Base-by-base conservation (phyloP, 2,329 filamentous ascomycete species). In the Xylariaceae sp. region DNA sequence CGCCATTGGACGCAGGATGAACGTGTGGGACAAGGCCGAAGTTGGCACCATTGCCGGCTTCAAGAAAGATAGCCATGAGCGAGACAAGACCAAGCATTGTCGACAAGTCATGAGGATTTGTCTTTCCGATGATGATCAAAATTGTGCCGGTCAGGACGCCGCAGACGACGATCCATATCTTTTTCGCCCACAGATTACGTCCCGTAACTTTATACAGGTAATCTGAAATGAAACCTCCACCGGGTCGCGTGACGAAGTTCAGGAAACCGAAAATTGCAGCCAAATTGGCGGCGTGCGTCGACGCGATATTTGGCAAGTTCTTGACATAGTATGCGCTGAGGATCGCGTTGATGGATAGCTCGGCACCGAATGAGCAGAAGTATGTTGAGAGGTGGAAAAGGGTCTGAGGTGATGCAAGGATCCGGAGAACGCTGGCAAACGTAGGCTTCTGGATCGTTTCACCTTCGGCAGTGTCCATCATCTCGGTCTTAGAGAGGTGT, bases 21-120 rank as follows among this genome's bases (percentile, higher is more conserved):
- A 95, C 86, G 64, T 96, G 91, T 3, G 90, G 90, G 19, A 96
- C 86, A 6, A 96, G 77, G 0, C 89, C 82, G 68, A 94, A 96
- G 71, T 89, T 94, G 38, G 89, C 84, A 0, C 91, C 91, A 64
- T 96, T 96, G 39, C 84, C 85, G 2, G 87, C 89, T 66, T 95
- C 89, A 39, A 90, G 71, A 72, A 95, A 95, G 65, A 95, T 77
- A 1, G 87, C 89, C 71, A 90, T 78, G 10, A 89, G 78, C 1
- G 85, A 84, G 9, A 95, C 73, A 6, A 96, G 81, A 1, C 87
- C 89, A 48, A 94, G 83, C 76, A 95, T 85, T 2, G 80, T 82
- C 6, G 76, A 69, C 42, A 85, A 67, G 19, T 77, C 63, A 22
- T 83, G 77, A 0, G 87, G 78, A 65, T 94, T 72, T 61, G 82